Base-by-base conservation (phyloP, 768 basidiomycete species). In the Leccinum variicolor region DNA sequence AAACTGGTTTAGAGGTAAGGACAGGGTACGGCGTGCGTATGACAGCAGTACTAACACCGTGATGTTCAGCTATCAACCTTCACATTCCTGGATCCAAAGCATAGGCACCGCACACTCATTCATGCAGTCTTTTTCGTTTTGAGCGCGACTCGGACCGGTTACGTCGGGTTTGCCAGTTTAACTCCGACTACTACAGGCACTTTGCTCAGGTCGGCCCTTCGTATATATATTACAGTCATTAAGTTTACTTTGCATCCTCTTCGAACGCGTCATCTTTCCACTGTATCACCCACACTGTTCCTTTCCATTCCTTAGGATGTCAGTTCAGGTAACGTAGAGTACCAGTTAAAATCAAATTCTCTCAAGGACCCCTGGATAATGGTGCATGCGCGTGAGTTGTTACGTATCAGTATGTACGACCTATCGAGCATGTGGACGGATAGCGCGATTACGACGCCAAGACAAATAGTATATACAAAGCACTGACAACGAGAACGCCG, bases 1-100 rank as follows among this genome's bases (percentile, higher is more conserved):
- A 68, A 92, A 86, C 63, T 94, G 92, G 92, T 94, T 87, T 79
- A 83, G 92, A 84, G 92, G 92, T 91, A 71, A 58, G 31, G 41
- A 9, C 10, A 46, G 11, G n/a, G 75, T 68, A 31, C 11, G 9
- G 17, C 26, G n/a, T n/a, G 45, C 21, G 25, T 3, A 5, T 48
- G 26, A 31, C 4, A 6, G 41, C 41, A 17, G 14, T 8, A 11
- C 62, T 67, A 28, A 70, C 43, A 21, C 28, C 11, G 29, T 25
- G 29, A 15, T 55, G 36, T 56, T 6, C 62, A 94, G 92, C 92
- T 21, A 94, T 94, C 69, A 94, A 94, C 68, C 82, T 92, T 59
- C 89, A 94, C 67, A 92, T 94, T 60, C 91, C 90, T 58, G 82
- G 87, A 59, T 89, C 88, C 63, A 90, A 91, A 77, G 75, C 83